A percentile compares a stretch with the other conserved stretches of the same genome.
These are phyloP conservation scores for Chenopodium suecicum DNA, from an alignment of 148 eudicot genomes.

Conservation along the genomic window DNA sequence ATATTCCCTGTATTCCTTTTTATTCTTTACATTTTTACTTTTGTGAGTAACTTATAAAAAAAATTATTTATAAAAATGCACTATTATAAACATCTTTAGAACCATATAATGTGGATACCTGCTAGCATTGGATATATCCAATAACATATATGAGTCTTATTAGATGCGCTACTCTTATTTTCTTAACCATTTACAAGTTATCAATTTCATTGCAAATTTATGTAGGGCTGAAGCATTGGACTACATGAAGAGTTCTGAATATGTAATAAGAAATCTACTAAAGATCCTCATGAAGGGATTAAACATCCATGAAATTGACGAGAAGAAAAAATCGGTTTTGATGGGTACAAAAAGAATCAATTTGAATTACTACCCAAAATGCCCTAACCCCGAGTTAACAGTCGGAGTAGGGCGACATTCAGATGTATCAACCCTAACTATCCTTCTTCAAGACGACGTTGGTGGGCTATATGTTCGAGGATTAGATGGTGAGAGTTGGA, in stretches of 20 bases:
- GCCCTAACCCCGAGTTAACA: conserved; percentile 39
- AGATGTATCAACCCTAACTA: conserved; percentile 30
- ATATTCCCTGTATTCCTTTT: no score
- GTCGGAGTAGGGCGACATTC: conserved; percentile 37
- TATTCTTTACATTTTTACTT: no score
- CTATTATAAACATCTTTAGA: no score
- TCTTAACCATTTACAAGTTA: no score
- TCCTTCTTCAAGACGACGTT: conserved; percentile 41
- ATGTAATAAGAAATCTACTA: conserved; percentile 20
- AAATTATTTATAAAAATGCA: no score
- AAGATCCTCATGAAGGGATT: conserved; percentile 34
- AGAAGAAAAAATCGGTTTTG: background rate
- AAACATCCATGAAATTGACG: conserved; percentile 11
- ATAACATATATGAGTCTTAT: no score
- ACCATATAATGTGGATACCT: no score
- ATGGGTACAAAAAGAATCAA: conserved; percentile 14
- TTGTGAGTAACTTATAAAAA: no score
- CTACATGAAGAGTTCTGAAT: conserved; percentile 20
- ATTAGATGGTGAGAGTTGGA: conserved; percentile 22
- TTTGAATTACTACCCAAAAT: conserved; percentile 33
- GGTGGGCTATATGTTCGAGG: conserved; percentile 13
- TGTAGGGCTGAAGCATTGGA: conserved; percentile 37
- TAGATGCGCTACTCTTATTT: no score
- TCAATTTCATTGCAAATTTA: no score
- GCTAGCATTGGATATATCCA: no score